Base-by-base conservation (phyloP, 129 eudicot genomes). In the Tanacetum coccineum region DNA sequence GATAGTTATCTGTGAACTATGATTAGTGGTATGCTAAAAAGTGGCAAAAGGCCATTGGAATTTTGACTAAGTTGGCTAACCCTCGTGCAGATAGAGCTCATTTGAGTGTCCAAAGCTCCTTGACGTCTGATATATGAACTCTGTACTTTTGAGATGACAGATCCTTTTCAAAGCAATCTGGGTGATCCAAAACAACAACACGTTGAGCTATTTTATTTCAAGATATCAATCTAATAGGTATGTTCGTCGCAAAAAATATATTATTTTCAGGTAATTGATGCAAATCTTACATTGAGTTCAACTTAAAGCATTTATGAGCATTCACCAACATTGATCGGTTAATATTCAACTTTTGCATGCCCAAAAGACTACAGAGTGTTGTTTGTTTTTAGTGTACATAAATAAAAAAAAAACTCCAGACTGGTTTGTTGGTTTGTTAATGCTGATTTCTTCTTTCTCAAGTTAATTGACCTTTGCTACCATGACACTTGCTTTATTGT, bases 321-420 rank as follows among this genome's bases (percentile, higher is more conserved):
- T 82, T 86, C 96, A 58, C 98, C 98, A n/a, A 78, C 90, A 84
- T 74, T 93, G 98, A 81, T 93, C n/a, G n/a, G 98, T 59, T 86
- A 84, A 85, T 93, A 89, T 70, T 93, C 98, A 55, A 96, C 96
- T n/a, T 80, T 93, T 93, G 82, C 98, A 88, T 50, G 90, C n/a
- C 98, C 74, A 93, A 85, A 66, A 93, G 96, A 81, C 88, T 96
- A n/a, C n/a, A n/a, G n/a, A 2, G 98, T 93, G 82, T 93, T 93
- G 76, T 82, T n/a, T n/a, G n/a, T 81, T 84, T 82, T 88, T 76
- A 93, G 72, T 59, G 95, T 80, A 74, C 89, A 83, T 45, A 77
- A n/a, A n/a, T n/a, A n/a, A n/a, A n/a, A n/a, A n/a, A n/a, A n/a
- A n/a, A n/a, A n/a, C n/a, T n/a, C 67, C 30, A 79, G 89, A 84